Percentiles rank a stretch among this genome's conserved stretches.
phyloP scores from a whole-genome alignment of 1,139 yeast species.

The Meyerozyma athensensis region DNA sequence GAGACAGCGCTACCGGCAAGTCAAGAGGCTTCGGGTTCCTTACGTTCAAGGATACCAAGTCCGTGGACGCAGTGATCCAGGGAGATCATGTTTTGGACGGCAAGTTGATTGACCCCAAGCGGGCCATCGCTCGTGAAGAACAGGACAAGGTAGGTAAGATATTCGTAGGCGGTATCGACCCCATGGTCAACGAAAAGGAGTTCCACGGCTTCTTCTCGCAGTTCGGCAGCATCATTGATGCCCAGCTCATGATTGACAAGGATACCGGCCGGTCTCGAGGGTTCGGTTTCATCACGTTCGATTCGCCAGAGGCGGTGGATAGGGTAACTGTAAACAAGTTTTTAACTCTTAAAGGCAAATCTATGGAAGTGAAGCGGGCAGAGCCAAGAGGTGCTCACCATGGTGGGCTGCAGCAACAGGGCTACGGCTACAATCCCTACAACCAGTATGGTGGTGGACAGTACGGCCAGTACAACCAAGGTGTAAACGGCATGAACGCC shows the following conservation, averaged over 20 bases:
- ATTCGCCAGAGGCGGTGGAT: slow-evolving; percentile 93
- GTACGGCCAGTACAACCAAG: slow-evolving; percentile 16
- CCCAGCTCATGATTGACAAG: slow-evolving; percentile 96
- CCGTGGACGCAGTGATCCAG: slow-evolving; percentile 84
- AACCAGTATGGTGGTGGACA: slow-evolving; percentile 36
- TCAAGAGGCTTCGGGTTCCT: slow-evolving; percentile 97
- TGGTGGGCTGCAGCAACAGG: slow-evolving; percentile 30
- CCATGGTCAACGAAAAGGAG: slow-evolving; percentile 90
- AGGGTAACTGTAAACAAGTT: slow-evolving; percentile 81
- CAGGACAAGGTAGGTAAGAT: slow-evolving; percentile 97
- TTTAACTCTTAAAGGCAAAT: slow-evolving; percentile 79
- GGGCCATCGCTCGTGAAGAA: slow-evolving; percentile 97
- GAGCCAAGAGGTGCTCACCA: slow-evolving; percentile 74
- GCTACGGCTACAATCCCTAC: slow-evolving; percentile 15
- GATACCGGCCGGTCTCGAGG: slow-evolving; percentile 98
- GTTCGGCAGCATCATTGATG: slow-evolving; percentile 92
- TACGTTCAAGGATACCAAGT: slow-evolving; percentile 74
- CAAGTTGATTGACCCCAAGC: slow-evolving; percentile 93
- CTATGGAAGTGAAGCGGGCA: slow-evolving; percentile 97
- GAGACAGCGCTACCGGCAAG: slow-evolving; percentile 83
- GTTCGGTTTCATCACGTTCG: slow-evolving; percentile 95
- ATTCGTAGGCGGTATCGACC: slow-evolving; percentile 96
- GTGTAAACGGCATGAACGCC: slow-evolving; percentile 59
- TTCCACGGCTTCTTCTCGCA: slow-evolving; percentile 84
- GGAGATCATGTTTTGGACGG: slow-evolving; percentile 93